Conservation (phyloP, 495 filamentous ascomycete species). For the Cladorrhinum samala region DNA sequence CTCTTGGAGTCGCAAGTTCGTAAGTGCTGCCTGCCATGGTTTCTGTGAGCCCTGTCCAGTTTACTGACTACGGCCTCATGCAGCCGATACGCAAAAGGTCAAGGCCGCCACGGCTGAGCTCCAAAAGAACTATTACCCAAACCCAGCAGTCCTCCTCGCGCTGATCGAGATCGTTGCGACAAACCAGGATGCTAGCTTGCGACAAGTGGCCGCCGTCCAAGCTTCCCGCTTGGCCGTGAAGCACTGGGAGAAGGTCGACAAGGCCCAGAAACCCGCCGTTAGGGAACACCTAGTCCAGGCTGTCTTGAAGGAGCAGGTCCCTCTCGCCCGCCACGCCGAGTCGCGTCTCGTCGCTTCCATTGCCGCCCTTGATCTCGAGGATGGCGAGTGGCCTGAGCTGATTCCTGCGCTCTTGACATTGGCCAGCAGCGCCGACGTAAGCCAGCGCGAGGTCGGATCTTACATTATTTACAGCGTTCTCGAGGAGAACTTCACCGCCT, state of each 20-base stretch:
- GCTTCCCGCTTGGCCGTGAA: conserved; percentile 72
- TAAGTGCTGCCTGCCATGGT: conserved; percentile 40
- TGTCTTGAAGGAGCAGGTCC: conserved; percentile 68
- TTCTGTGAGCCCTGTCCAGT: not conserved
- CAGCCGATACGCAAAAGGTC: conserved; percentile 72
- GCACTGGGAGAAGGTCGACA: conserved; percentile 68
- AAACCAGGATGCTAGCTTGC: conserved; percentile 62
- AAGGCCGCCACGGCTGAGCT: conserved; percentile 86
- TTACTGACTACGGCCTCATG: conserved; percentile 28
- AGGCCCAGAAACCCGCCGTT: conserved; percentile 61
- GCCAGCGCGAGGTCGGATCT: conserved; percentile 80
- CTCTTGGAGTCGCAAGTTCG: conserved; percentile 69
- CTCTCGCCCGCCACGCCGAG: conserved; percentile 74
- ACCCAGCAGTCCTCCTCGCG: conserved; percentile 72
- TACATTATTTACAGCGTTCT: conserved; percentile 90
- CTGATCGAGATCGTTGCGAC: conserved; percentile 79
- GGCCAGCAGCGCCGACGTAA: conserved; percentile 60
- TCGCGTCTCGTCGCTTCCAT: conserved; percentile 83
- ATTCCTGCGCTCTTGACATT: conserved; percentile 68
- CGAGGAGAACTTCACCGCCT: conserved; percentile 73
- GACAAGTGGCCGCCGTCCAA: conserved; percentile 88
- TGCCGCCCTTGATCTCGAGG: conserved; percentile 76
- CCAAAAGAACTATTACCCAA: conserved; percentile 83
- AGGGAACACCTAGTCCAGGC: conserved; percentile 75
- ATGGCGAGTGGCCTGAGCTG: conserved; percentile 81